Conservation (phyloP, 78 protist genomes). For the Creolimax fragrantissima region DNA sequence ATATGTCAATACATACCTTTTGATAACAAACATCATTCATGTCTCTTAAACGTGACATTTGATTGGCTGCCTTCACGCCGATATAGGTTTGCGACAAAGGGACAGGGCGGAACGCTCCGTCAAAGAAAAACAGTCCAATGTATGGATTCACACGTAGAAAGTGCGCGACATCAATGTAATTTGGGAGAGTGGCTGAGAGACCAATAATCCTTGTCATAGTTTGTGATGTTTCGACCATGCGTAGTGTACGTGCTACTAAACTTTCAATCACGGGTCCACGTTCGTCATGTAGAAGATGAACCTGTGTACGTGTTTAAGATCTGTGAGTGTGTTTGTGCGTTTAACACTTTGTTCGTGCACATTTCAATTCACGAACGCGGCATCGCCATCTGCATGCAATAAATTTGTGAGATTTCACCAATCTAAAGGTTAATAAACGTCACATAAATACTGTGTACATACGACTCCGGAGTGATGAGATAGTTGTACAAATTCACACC, state of each 20-base stretch:
- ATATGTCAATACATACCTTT: conserved; percentile 24
- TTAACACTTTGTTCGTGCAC: too few relatives aligned
- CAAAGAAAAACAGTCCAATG: conserved; percentile 84
- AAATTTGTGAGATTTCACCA: too few relatives aligned
- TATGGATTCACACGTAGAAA: conserved; percentile 77
- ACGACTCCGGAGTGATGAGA: too few relatives aligned
- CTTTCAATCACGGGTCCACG: conserved; percentile 95
- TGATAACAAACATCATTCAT: conserved; percentile 65
- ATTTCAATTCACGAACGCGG: too few relatives aligned
- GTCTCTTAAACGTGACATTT: background rate
- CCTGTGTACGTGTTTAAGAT: too few relatives aligned
- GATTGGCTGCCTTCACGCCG: conserved; percentile 66
- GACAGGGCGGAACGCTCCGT: conserved; percentile 86
- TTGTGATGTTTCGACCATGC: conserved; percentile 84
- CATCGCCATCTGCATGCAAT: too few relatives aligned
- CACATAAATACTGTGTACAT: too few relatives aligned
- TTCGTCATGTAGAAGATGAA: conserved; percentile 95
- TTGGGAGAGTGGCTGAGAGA: conserved; percentile 98
- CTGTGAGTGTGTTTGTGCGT: too few relatives aligned
- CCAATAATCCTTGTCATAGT: conserved; percentile 95
- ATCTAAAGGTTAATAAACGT: too few relatives aligned
- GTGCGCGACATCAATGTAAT: conserved; percentile 90
- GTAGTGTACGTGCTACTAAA: conserved; percentile 42
- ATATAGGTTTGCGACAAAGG: conserved; percentile 82
- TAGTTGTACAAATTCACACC: too few relatives aligned